Percentiles rank a stretch among this genome's conserved stretches.
These are phyloP conservation scores for Tolypocladium guangdongense DNA, from an alignment of 2,329 filamentous ascomycete species.

Conservation along the genomic window DNA sequence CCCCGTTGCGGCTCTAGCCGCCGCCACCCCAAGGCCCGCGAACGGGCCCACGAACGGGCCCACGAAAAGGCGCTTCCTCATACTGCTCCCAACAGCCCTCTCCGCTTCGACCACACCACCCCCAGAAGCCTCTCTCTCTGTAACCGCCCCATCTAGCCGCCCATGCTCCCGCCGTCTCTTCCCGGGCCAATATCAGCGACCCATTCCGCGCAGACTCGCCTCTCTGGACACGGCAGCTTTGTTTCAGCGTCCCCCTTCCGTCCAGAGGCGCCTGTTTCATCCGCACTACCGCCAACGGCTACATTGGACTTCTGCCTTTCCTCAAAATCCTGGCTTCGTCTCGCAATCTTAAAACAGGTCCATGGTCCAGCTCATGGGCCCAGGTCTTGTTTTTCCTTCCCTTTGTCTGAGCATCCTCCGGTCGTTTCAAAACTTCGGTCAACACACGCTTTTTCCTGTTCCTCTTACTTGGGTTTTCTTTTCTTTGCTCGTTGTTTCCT, in stretches of 20 bases:
- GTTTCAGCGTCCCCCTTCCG: conserved; percentile 35
- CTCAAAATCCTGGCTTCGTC: neutral
- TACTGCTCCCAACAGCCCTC: neutral
- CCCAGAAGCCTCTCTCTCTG: neutral
- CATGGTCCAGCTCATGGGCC: conserved; percentile 8
- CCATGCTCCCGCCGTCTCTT: neutral
- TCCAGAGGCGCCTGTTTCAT: conserved; percentile 17
- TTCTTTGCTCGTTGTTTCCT: conserved; percentile 8
- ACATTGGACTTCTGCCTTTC: conserved; percentile 3
- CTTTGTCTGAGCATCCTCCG: conserved; percentile 2
- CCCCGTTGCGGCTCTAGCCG: neutral
- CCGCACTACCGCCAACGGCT: conserved; percentile 1
- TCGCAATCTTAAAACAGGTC: conserved; percentile 8
- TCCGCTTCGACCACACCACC: neutral
- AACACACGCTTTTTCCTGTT: neutral
- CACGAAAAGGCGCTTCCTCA: neutral
- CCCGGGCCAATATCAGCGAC: conserved; percentile 40
- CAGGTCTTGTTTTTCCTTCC: conserved; percentile 14
- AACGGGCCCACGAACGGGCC: neutral
- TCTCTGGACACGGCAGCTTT: conserved; percentile 36
- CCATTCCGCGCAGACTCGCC: conserved; percentile 26
- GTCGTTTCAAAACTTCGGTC: conserved; percentile 5
- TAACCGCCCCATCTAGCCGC: conserved; percentile 6
- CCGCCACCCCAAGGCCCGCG: neutral
- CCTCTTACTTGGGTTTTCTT: conserved; percentile 5